Conservation (phyloP, 2,329 filamentous ascomycete genomes). For the Plectosphaerella plurivora region DNA sequence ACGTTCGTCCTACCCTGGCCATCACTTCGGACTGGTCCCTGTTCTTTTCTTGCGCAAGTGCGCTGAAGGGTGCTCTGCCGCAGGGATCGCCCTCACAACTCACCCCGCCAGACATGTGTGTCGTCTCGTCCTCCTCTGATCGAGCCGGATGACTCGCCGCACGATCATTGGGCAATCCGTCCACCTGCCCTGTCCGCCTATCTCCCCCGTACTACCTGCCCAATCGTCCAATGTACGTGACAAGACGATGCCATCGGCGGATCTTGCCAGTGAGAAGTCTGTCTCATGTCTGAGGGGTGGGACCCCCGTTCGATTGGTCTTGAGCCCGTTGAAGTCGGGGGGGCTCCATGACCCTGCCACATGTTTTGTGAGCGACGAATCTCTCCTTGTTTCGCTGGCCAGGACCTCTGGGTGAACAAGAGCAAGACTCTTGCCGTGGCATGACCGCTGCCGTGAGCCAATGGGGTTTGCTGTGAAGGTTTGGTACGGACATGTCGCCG, state of each 20-base stretch:
- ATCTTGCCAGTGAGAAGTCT: neutral
- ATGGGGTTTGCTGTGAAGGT: too few species aligned
- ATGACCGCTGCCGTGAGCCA: too few species aligned
- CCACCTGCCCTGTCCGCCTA: neutral
- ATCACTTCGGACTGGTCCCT: neutral
- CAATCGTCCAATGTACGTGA: neutral
- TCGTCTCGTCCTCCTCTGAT: neutral
- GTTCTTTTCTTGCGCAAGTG: neutral
- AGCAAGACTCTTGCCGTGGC: too few species aligned
- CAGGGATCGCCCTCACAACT: neutral
- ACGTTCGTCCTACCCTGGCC: neutral
- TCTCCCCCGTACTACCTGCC: neutral
- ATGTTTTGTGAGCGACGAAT: too few species aligned
- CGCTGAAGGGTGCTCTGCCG: neutral
- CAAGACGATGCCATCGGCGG: neutral
- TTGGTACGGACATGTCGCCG: too few species aligned
- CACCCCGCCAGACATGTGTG: neutral
- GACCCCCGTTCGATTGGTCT: too few species aligned
- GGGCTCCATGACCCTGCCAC: too few species aligned
- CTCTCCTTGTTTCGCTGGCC: too few species aligned
- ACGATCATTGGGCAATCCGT: neutral
- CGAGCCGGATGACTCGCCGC: neutral
- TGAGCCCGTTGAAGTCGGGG: too few species aligned
- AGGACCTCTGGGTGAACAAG: too few species aligned
- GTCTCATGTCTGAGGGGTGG: neutral